These are phyloP conservation scores for Globomyces sp. DNA, from an alignment of 371 early-diverging fungal species.

Conservation along the genomic window DNA sequence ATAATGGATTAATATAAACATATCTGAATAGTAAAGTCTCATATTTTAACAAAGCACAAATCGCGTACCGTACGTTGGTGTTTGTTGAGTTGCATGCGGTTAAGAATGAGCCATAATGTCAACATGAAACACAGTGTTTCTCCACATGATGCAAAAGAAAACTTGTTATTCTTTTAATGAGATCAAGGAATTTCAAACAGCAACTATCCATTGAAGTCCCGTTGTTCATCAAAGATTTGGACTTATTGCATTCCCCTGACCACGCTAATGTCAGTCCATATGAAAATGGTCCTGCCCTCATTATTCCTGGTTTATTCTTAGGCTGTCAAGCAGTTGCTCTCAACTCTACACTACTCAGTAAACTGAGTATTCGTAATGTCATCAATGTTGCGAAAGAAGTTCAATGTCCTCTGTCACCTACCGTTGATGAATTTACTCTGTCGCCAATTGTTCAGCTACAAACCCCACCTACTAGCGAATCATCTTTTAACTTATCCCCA, in stretches of 20 bases:
- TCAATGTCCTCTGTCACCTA: conserved; percentile 15
- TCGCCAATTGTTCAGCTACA: conserved; percentile 15
- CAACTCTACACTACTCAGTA: conserved; percentile 36
- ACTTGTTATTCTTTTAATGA: too few species aligned
- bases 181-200: too few species aligned
- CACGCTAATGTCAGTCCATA: conserved; percentile 28
- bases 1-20: too few species aligned
- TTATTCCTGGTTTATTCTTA: conserved; percentile 67
- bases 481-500: not conserved
- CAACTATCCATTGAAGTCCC: too few species aligned
- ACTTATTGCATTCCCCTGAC: not conserved
- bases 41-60: too few species aligned
- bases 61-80: too few species aligned
- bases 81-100: too few species aligned
- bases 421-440: conserved; percentile 4
- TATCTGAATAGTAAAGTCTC: too few species aligned
- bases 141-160: too few species aligned
- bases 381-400: conserved; percentile 77
- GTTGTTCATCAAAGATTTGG: too few species aligned
- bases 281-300: conserved; percentile 53
- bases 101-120: too few species aligned
- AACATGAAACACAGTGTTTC: too few species aligned
- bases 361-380: conserved; percentile 53
- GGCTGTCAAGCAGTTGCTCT: conserved; percentile 67
- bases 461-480: conserved; percentile 12